A percentile compares a stretch with the other conserved stretches of the same genome.
These are phyloP conservation scores for Amphirosellinia nigrospora DNA, from an alignment of 495 filamentous ascomycete species.

Conservation along the genomic window DNA sequence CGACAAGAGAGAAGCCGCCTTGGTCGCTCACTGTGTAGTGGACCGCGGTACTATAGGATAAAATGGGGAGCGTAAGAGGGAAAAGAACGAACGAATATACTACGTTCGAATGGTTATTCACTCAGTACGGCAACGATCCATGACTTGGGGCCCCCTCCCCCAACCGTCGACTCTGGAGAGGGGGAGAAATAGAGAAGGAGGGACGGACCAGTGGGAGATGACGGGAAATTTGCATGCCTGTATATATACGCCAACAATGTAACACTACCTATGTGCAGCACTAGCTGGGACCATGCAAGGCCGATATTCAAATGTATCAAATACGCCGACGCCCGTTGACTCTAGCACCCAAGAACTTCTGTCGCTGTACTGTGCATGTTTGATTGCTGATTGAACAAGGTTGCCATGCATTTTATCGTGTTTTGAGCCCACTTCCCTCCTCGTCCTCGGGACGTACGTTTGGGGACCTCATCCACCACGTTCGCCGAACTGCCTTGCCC, in stretches of 20 bases:
- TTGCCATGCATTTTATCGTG: background rate
- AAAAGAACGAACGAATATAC: background rate
- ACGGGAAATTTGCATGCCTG: conserved; percentile 13
- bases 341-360: conserved; percentile 4
- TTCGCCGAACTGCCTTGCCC: conserved; percentile 93
- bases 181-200: background rate
- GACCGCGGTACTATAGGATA: background rate
- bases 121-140: conserved; percentile 3
- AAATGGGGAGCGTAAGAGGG: background rate
- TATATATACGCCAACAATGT: conserved; percentile 35
- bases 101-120: background rate
- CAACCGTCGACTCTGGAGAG: background rate
- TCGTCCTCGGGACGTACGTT: background rate
- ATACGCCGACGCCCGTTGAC: conserved; percentile 21
- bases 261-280: conserved; percentile 36
- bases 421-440: background rate
- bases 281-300: conserved; percentile 10
- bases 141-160: background rate
- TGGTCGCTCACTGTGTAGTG: background rate
- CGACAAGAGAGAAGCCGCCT: background rate
- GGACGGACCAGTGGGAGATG: background rate
- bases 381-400: background rate
- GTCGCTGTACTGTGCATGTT: background rate
- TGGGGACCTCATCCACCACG: conserved; percentile 67
- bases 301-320: conserved; percentile 25